Conservation (phyloP, 139 green algal genomes). For the Spirogloea muscicola region DNA sequence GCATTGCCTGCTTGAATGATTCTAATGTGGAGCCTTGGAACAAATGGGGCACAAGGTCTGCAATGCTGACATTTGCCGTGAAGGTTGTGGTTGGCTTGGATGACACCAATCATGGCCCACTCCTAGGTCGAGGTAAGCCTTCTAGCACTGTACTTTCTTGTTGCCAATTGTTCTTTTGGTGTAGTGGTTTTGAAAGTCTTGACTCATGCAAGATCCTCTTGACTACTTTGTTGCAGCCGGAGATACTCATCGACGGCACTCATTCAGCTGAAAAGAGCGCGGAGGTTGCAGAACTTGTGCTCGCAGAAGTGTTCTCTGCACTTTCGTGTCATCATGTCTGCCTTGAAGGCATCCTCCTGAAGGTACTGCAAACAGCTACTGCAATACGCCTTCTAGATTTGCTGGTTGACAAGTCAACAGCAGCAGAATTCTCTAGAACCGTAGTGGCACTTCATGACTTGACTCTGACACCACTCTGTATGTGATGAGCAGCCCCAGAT, state of each 20-base stretch:
- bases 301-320: constrained; percentile 46
- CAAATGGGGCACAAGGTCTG: too few relatives aligned
- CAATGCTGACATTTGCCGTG: too few relatives aligned
- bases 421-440: background rate
- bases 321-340: constrained; percentile 63
- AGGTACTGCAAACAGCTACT: constrained; percentile 14
- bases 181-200: too few relatives aligned
- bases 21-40: too few relatives aligned
- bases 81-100: too few relatives aligned
- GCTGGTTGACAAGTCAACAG: background rate
- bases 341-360: constrained; percentile 55
- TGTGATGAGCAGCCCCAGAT: constrained; percentile 7
- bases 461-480: background rate
- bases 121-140: too few relatives aligned
- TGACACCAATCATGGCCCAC: too few relatives aligned
- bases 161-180: too few relatives aligned
- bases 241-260: constrained; percentile 86
- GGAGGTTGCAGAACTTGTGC: constrained; percentile 50
- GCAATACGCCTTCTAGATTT: background rate
- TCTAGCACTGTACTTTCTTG: too few relatives aligned
- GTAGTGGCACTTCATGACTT: background rate
- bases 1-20: too few relatives aligned
- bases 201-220: too few relatives aligned
- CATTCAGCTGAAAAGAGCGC: constrained; percentile 66
- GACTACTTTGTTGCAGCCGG: too few relatives aligned